Evolutionary conservation across 2,329 filamentous ascomycete genomes (phyloP), one percentile per base, ranked within the genome.

Genomic region (Arthroderma uncinatum): DNA sequence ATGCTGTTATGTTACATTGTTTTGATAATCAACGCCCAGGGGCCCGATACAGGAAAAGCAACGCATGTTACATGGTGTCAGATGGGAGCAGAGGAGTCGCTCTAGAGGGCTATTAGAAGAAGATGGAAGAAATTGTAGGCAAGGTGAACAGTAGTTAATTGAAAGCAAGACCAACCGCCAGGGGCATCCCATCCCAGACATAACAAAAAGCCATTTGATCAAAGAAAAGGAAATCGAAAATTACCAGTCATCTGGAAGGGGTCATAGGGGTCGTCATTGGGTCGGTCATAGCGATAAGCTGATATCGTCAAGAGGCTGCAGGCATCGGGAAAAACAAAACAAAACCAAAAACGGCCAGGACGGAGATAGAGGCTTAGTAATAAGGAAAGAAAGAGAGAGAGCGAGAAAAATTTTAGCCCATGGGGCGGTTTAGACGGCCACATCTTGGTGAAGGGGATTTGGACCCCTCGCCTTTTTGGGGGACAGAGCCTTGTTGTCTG

Each of bases 391-490:
- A 39, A 12, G 36, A 19, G 39, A 42, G 39, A 9, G 19, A 12
- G 36, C 4, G 23, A 53, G 16, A 53, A 39, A 53, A 34, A 14
- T 36, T 21, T 33, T 2, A 53, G 4, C 3, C 14, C 19, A 30
- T 9, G 28, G 12, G 8, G 6, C n/a, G 10, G 39, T 4, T 9
- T 42, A 42, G 39, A 42, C 39, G 16, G 44, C 23, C 4, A 83
- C 82, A 53, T 81, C 80, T 54, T 83, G 69, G 57, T 81, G 81
- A 66, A 82, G 73, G 56, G 71, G 71, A 33, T 75, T 74, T 61
- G 71, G 72, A 58, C 73, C 65, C 61, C 78, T 76, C 28, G 75
- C 69, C 64, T 78, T 79, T 70, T 83, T 84, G 12, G 71, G 65
- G 39, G 66, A 62, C 19, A 64, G 61, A 57, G 58, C 57, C 64